A percentile compares a stretch with the other conserved stretches of the same genome.
These are phyloP conservation scores for Metschnikowia borealis DNA, from an alignment of 805 yeast species.

Conservation along the genomic window DNA sequence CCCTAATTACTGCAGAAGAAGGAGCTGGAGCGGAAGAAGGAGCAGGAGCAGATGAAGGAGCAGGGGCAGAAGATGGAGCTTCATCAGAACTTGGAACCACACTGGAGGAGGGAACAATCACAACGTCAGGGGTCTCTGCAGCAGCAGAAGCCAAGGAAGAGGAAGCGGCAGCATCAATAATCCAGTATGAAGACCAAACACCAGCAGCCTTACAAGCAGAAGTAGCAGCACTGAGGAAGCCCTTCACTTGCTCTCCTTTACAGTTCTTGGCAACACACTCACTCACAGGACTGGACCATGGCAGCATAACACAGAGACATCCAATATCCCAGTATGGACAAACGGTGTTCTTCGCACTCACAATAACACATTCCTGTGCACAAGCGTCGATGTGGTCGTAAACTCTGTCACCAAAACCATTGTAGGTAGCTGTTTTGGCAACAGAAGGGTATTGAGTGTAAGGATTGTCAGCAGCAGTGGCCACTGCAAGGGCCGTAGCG, in stretches of 20 bases:
- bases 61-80: neutral
- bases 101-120: constrained; percentile 4
- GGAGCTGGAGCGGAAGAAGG: constrained; percentile 2
- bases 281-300: constrained; percentile 29
- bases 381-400: constrained; percentile 28
- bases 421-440: constrained; percentile 36
- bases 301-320: constrained; percentile 39
- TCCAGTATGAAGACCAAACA: constrained; percentile 31
- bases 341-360: constrained; percentile 30
- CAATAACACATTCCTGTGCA: constrained; percentile 30
- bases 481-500: constrained; percentile 9
- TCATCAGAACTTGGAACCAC: neutral
- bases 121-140: constrained; percentile 3
- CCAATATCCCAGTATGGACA: constrained; percentile 46
- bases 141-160: constrained; percentile 23
- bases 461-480: constrained; percentile 6
- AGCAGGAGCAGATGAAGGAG: neutral
- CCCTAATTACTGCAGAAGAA: neutral
- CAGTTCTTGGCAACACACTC: constrained; percentile 25
- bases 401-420: constrained; percentile 38
- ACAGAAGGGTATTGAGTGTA: constrained; percentile 32
- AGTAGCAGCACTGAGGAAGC: constrained; percentile 26
- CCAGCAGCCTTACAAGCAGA: constrained; percentile 32
- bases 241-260: constrained; percentile 26
- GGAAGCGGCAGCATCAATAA: constrained; percentile 20